Base-by-base conservation (phyloP, 257 asterid species). In the Solanum medicagineum region DNA sequence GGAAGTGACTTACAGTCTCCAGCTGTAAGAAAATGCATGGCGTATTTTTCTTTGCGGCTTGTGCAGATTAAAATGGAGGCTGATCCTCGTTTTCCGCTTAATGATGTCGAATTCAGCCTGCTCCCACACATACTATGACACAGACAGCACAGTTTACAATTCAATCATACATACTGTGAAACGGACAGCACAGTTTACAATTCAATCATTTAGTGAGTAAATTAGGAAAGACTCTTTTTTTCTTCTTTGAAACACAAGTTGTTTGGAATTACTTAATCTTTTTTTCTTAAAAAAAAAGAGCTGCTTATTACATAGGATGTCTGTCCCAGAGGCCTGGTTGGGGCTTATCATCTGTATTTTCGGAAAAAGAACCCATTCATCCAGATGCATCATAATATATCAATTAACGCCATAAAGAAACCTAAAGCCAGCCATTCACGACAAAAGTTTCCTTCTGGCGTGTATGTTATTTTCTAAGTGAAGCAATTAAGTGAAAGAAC, bases 21-120 rank as follows among this genome's bases (percentile, higher is more conserved):
- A 97, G 92, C 98, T 97, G 90, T 95, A 95, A 88, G 98, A 93
- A 91, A 97, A 97, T 20, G 98, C 98, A 85, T 95, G 95, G 53
- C 94, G 94, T 84, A 97, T 87, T 94, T 97, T 97, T 81, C 89
- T 91, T 3, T 90, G 87, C 45, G 89, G 95, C 86, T 92, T 92
- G 85, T 92, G 94, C 87, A 97, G 95, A 89, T 92, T 91, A 92
- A 85, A 97, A 89, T 97, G 99, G 84, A 97, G 99, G 89, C 99
- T 97, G 83, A 97, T 97, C 89, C 98, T 94, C 59, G 99, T 97
- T 89, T 94, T 97, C 90, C 99, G 89, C 86, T 92, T 94, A 84
- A 97, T 88, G 79, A 94, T 89, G 90, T 95, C 97, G 75, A 97
- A 97, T 81, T 91, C 98, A 70, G 91, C 98, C 93, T 97, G 99